Evolutionary conservation across 768 basidiomycete genomes (phyloP).

Genomic region (Hebeloma cylindrosporum): DNA sequence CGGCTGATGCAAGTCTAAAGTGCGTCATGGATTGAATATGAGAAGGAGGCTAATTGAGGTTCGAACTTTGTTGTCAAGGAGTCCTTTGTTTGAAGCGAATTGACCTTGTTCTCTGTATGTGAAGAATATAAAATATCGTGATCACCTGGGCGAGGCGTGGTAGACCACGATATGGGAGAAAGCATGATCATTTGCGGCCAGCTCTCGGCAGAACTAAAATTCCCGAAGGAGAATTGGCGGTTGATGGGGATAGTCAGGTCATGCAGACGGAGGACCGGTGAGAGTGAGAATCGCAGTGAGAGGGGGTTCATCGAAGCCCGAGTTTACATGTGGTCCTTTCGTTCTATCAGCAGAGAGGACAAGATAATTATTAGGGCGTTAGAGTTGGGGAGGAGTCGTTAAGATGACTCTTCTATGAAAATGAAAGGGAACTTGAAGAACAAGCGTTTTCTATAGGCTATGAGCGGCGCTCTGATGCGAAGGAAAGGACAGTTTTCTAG

Average conservation of each 20-base stretch:
- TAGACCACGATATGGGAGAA: slow-evolving; percentile 5
- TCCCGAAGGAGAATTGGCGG: slow-evolving; percentile 13
- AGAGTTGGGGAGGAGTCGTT: neutral
- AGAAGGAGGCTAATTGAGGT: too few relatives aligned
- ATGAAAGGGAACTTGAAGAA: neutral
- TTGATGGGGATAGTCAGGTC: slow-evolving; percentile 17
- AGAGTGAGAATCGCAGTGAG: slow-evolving; percentile 20
- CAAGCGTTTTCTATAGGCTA: slow-evolving; percentile 6
- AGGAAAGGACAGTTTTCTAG: slow-evolving; percentile 3
- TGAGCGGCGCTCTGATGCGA: slow-evolving; percentile 16
- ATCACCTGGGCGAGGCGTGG: neutral
- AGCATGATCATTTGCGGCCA: slow-evolving; percentile 10
- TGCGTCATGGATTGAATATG: slow-evolving; percentile 4
- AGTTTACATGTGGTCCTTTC: slow-evolving; percentile 11
- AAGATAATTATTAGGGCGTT: neutral
- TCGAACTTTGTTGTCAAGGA: slow-evolving; percentile 5
- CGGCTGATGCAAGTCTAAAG: too few relatives aligned
- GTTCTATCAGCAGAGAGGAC: neutral
- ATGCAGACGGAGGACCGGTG: slow-evolving; percentile 26
- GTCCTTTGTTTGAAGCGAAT: neutral
- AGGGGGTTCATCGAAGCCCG: slow-evolving; percentile 7
- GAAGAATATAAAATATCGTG: neutral
- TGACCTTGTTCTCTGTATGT: slow-evolving; percentile 7
- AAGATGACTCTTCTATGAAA: neutral
- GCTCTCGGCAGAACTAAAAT: slow-evolving; percentile 9